Base-by-base conservation (phyloP, 2,329 filamentous ascomycete genomes). In the Epichloe coenophiala region DNA sequence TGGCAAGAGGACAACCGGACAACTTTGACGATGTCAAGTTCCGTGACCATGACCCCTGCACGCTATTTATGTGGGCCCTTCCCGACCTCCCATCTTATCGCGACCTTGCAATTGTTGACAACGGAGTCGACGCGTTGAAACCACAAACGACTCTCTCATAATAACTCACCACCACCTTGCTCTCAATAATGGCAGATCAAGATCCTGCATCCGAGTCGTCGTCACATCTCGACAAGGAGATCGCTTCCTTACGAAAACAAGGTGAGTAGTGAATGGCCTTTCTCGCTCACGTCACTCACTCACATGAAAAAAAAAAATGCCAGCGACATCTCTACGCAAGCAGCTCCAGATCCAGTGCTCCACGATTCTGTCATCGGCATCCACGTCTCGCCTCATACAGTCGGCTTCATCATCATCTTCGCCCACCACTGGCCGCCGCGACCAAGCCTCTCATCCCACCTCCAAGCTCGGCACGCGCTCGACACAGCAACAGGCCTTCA, bases 281-380 rank as follows among this genome's bases (percentile, higher is more conserved):
- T 3, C 27, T 27, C 19, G 35, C 27, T 19, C 35, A 21, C 27
- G 48, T 50, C 8, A 52, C 23, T 23, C 21, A 23, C 21, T 23
- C 45, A 46, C n/a, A 11, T 5, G 5, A 5, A 6, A 23, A 9
- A 13, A 37, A 11, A 13, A 46, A 37, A 3, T 5, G 7, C 7
- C 59, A 80, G 77, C 76, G 50, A 66, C 69, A 43, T 64, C 67
- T 4, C 65, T 81, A 27, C 74, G 73, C 57, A 68, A 68, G 52
- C 67, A 73, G 43, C 68, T 80, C 51, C 69, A 70, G 23, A 62
- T 80, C n/a, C 75, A 80, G 60, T 67, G 72, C 15, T 72, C 77
- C 5, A 76, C 77, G 38, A 73, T 84, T 40, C 71, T 84, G 53
- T 76, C 78, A 13, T 73, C 77, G 1, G 65, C 69, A 1, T 65